phyloP scores from a whole-genome alignment of 257 asterid species.

The Solanum arcanum region DNA sequence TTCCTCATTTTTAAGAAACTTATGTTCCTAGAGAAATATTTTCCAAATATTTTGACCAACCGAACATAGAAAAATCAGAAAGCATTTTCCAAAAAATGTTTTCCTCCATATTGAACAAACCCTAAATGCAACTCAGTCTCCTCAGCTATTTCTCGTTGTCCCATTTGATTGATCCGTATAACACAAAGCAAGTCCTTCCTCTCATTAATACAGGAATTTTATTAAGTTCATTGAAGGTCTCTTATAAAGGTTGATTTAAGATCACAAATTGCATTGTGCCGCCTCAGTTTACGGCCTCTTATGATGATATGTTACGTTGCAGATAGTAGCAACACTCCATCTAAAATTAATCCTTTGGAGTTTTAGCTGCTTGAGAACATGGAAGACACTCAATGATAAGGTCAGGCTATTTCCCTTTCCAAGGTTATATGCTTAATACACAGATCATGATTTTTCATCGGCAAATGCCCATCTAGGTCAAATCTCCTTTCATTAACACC shows the following conservation, averaged over 20 bases:
- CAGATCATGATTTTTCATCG: neutral
- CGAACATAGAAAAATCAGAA: neutral
- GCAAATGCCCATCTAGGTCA: neutral
- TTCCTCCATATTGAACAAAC: neutral
- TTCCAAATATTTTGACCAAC: neutral
- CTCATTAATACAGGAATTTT: neutral
- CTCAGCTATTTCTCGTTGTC: neutral
- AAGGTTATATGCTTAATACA: neutral
- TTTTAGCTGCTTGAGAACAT: neutral
- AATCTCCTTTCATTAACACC: neutral
- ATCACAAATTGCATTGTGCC: neutral
- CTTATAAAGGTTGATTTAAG: neutral
- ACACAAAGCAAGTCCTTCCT: neutral
- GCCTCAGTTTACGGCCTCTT: neutral
- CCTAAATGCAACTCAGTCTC: neutral
- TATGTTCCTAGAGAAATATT: neutral
- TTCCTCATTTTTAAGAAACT: neutral
- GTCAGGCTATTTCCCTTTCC: neutral
- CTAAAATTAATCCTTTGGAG: neutral
- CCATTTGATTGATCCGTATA: neutral
- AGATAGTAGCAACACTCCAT: neutral
- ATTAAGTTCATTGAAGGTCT: neutral
- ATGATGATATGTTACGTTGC: neutral
- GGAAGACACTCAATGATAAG: neutral
- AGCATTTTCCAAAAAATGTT: neutral